Conservation (phyloP, 2,329 filamentous ascomycete species). For the Esteya vermicola region DNA sequence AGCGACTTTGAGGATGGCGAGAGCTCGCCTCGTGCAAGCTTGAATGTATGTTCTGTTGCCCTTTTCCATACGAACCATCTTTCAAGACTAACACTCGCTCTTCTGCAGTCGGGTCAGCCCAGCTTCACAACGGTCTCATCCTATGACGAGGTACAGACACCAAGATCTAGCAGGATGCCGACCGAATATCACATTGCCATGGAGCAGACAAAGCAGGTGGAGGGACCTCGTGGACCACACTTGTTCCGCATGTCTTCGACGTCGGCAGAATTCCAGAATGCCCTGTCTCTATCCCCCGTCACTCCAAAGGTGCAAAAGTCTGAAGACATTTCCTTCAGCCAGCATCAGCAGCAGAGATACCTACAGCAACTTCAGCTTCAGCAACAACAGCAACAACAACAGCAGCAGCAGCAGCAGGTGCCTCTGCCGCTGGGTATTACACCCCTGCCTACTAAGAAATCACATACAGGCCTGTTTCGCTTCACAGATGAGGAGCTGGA, state of each 20-base stretch:
- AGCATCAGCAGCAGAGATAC: too few relatives aligned
- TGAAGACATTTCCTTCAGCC: too few relatives aligned
- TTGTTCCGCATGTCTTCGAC: slow-evolving; percentile 61
- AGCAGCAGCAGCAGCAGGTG: slow-evolving; percentile 12
- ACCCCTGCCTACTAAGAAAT: slow-evolving; percentile 21
- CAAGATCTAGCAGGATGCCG: slow-evolving; percentile 48
- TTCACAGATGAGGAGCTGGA: slow-evolving; percentile 45
- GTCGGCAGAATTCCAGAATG: slow-evolving; percentile 39
- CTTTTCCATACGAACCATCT: too few relatives aligned
- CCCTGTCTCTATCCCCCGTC: slow-evolving; percentile 58
- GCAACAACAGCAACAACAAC: neutral
- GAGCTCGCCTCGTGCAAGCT: slow-evolving; percentile 51
- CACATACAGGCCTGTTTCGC: slow-evolving; percentile 34
- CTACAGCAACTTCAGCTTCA: too few relatives aligned
- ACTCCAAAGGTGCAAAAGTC: slow-evolving; percentile 42
- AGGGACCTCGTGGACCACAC: slow-evolving; percentile 75
- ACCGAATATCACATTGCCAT: slow-evolving; percentile 47
- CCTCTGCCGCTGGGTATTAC: slow-evolving; percentile 22
- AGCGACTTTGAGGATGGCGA: slow-evolving; percentile 44
- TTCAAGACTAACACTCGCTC: neutral
- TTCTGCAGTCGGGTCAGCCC: slow-evolving; percentile 45
- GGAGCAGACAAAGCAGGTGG: slow-evolving; percentile 47
- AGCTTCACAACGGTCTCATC: slow-evolving; percentile 82
- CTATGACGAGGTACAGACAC: slow-evolving; percentile 71
- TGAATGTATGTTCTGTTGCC: slow-evolving; percentile 43